Base-by-base conservation (phyloP, 192 early-diverging fungal genomes). In the Coemansia sp. region DNA sequence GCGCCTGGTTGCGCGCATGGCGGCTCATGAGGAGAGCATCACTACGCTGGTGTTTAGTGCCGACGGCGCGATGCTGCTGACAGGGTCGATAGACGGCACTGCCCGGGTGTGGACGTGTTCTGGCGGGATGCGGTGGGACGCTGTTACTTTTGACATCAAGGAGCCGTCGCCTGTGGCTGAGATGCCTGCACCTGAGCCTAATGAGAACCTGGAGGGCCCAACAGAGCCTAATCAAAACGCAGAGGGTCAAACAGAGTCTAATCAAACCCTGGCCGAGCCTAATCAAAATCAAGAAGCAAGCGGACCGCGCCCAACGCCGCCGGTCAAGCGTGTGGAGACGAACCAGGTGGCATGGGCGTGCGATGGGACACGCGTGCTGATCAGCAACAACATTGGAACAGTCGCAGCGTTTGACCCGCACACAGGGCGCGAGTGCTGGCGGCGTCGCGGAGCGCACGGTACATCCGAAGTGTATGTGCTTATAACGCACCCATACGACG, bases 21-120 rank as follows among this genome's bases (percentile, higher is more conserved):
- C 85, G 8, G 86, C 88, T 6, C 90, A 96, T 63, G 82, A 73
- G n/a, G 85, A 83, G 3, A 81, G 80, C 61, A 87, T 96, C 15
- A 90, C 86, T 5, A 89, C 89, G 69, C 60, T 96, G 45, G 84
- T 83, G 27, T 94, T 88, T 66, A 89, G 88, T 67, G 80, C 85
- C 54, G 75, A 80, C 35, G 92, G 89, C 22, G 81, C 86, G 24
- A 84, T 83, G 68, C 67, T 96, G 1, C 58, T 90, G 15, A 87
- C 89, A 23, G 93, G 90, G 6, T 89, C 86, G 10, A 81, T 83
- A 12, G 93, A 96, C 67, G 93, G 94, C 11, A 91, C 87, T 8
- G 88, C 86, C 1, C 86, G 83, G 54, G 84, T 94, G 3, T 95
- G 90, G 89, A 79, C 74, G 21, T 87, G 84, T 35, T 51, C 21